Conservation (phyloP, 257 asterid genomes). For the Salvia rosmarinus region DNA sequence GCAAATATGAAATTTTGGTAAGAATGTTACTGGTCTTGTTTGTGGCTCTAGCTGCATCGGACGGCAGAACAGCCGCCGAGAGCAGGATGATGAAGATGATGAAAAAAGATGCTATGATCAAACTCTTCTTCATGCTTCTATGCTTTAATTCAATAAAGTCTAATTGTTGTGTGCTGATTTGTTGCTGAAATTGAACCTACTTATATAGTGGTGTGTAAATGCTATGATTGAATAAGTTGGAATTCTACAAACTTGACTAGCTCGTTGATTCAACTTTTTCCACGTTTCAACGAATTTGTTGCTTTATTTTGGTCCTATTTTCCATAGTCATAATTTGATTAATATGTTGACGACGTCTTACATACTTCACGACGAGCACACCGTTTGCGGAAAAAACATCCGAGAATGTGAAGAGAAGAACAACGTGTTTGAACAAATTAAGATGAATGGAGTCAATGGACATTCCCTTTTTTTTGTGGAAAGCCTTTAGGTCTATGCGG, state of each 20-base stretch:
- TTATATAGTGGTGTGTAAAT: neutral
- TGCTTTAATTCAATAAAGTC: neutral
- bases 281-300: neutral
- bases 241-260: too few relatives aligned
- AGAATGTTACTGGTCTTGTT: neutral
- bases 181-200: too few relatives aligned
- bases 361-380: neutral
- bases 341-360: neutral
- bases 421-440: neutral
- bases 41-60: neutral
- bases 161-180: neutral
- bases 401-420: neutral
- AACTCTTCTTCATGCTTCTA: neutral
- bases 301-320: neutral
- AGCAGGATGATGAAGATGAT: neutral
- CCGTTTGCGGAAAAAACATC: neutral
- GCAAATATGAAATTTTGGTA: neutral
- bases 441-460: neutral
- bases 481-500: too few relatives aligned
- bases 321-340: neutral
- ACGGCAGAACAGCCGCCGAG: neutral
- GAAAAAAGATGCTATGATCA: neutral
- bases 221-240: neutral
- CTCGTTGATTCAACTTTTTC: neutral
- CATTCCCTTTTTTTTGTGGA: too few relatives aligned